These are phyloP conservation scores for Chrysoporthe cubensis DNA, from an alignment of 2,329 filamentous ascomycete species.

Conservation along the genomic window DNA sequence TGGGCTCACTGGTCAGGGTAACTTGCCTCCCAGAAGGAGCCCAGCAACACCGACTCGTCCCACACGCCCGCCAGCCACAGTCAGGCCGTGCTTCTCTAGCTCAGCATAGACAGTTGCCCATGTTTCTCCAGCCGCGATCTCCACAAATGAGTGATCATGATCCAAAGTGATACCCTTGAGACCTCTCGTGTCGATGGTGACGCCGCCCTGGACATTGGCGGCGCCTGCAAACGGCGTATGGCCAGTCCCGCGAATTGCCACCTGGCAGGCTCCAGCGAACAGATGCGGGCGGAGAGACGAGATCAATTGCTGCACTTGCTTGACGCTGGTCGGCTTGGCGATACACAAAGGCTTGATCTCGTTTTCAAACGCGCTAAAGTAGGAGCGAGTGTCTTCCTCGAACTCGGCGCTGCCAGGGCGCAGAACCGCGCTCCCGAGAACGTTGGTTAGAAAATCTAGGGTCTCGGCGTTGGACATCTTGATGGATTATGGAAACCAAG, in stretches of 20 bases:
- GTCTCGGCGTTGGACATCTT: not conserved
- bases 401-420: not conserved
- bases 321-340: not conserved
- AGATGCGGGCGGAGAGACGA: constrained; percentile 25
- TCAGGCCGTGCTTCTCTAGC: constrained; percentile 28
- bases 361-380: not conserved
- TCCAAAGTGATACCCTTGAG: constrained; percentile 29
- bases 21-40: constrained; percentile 25
- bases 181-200: constrained; percentile 31
- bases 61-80: constrained; percentile 27
- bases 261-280: constrained; percentile 22
- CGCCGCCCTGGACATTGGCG: constrained; percentile 30
- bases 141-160: constrained; percentile 24
- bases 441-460: not conserved
- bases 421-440: not conserved
- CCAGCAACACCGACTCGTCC: constrained; percentile 29
- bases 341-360: not conserved
- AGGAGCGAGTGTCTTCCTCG: not conserved
- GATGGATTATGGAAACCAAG: not conserved
- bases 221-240: constrained; percentile 29
- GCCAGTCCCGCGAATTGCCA: constrained; percentile 30
- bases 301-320: not conserved
- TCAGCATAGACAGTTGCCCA: constrained; percentile 29
- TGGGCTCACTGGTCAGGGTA: not conserved
- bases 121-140: constrained; percentile 29